These are phyloP conservation scores for Diaporthe sp. DNA, from an alignment of 2,329 filamentous ascomycete genomes.

Conservation along the genomic window DNA sequence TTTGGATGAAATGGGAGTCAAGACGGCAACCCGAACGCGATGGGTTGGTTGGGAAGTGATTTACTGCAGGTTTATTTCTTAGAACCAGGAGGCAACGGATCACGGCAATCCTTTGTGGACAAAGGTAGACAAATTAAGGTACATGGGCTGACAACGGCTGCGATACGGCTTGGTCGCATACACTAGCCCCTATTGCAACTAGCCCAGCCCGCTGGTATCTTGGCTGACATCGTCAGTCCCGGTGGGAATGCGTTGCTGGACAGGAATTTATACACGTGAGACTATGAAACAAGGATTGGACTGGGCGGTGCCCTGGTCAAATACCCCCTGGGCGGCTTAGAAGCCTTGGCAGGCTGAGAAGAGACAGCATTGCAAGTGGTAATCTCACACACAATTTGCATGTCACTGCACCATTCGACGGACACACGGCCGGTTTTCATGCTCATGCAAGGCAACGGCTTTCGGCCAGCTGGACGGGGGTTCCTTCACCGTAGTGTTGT, in stretches of 20 bases:
- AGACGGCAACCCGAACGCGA: neutral
- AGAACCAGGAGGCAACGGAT: neutral
- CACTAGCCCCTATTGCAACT: neutral
- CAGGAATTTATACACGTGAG: constrained; percentile 6
- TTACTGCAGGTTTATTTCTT: neutral
- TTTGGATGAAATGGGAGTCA: neutral
- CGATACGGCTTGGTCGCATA: neutral
- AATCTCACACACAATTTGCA: constrained; percentile 8
- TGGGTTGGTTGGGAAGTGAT: neutral
- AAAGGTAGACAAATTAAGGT: neutral
- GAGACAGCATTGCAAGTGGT: neutral
- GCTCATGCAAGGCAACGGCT: constrained; percentile 14
- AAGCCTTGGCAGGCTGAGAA: neutral
- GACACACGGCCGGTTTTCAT: neutral
- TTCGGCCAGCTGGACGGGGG: neutral
- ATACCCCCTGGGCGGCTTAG: neutral
- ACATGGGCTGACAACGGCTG: neutral
- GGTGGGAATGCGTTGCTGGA: neutral
- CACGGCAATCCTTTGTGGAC: neutral
- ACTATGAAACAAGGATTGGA: constrained; percentile 7
- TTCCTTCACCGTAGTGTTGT: neutral
- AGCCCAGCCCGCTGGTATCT: neutral
- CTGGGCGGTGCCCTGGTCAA: neutral
- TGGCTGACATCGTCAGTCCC: constrained; percentile 19
- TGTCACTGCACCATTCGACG: constrained; percentile 8